Conservation (phyloP, 768 basidiomycete species). For the Symmetrospora coprosmae region DNA sequence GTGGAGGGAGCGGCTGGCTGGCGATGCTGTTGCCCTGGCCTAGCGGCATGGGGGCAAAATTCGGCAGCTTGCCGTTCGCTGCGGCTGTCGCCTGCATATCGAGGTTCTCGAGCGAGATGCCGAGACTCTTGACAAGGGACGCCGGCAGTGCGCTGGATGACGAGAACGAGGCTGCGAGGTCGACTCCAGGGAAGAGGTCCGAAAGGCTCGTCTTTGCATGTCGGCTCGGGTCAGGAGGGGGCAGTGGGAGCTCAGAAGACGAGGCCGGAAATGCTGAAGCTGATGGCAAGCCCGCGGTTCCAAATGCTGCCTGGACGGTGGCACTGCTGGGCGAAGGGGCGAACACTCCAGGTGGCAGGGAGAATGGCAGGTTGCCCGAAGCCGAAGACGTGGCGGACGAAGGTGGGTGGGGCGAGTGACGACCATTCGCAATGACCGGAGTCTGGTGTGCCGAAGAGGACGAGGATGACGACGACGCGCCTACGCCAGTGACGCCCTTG, state of each 20-base stretch:
- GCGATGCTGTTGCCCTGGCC: neutral
- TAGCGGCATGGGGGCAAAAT: neutral
- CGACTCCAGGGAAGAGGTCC: slow-evolving; percentile 13
- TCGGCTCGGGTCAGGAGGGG: neutral
- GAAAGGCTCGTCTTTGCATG: neutral
- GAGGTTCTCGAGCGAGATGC: slow-evolving; percentile 16
- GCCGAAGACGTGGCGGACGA: neutral
- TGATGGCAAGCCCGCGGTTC: neutral
- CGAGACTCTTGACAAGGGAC: slow-evolving; percentile 7
- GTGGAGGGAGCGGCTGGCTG: slow-evolving; percentile 4
- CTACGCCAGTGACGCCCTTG: neutral
- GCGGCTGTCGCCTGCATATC: neutral
- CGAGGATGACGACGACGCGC: too few species aligned
- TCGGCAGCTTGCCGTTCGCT: neutral
- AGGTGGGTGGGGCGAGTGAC: neutral
- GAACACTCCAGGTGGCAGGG: slow-evolving; percentile 5
- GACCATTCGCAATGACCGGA: neutral
- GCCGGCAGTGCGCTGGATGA: neutral
- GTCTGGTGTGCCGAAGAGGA: too few species aligned
- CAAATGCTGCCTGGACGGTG: neutral
- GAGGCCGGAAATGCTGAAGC: neutral
- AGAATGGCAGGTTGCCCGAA: neutral
- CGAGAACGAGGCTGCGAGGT: slow-evolving; percentile 5
- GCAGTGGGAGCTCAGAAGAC: neutral
- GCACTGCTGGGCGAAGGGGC: neutral